phyloP scores from a whole-genome alignment of 2,329 filamentous ascomycete species.

The Hortaea sp. region DNA sequence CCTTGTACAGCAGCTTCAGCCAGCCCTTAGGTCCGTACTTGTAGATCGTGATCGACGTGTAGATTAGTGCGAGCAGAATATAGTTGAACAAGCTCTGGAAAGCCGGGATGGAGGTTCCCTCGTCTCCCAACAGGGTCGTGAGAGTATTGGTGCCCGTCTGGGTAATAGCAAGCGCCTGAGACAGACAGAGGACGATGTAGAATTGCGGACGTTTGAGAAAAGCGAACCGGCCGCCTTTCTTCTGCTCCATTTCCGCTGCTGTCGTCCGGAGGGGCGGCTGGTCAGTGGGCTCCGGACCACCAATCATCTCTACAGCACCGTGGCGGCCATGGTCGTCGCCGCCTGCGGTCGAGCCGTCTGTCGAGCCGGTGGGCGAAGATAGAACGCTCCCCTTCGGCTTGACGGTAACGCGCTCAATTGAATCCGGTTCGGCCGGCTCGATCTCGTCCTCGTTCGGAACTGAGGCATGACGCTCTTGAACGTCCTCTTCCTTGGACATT shows the following conservation, averaged over 20 bases:
- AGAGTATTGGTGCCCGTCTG: conserved; percentile 92
- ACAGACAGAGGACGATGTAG: conserved; percentile 66
- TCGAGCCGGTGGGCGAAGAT: conserved; percentile 9
- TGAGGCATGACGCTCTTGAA: conserved; percentile 6
- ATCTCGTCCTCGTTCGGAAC: conserved; percentile 7
- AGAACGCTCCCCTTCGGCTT: conserved; percentile 19
- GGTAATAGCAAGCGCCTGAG: conserved; percentile 75
- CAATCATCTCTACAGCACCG: conserved; percentile 28
- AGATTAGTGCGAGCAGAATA: conserved; percentile 69
- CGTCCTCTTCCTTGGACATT: conserved; percentile 8
- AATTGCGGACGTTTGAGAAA: conserved; percentile 82
- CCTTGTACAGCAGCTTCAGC: conserved; percentile 49
- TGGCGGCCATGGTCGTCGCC: conserved; percentile 14
- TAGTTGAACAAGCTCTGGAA: conserved; percentile 98
- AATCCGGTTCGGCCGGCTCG: background rate
- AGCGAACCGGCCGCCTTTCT: conserved; percentile 43
- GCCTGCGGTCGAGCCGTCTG: conserved; percentile 11
- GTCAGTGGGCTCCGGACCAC: conserved; percentile 12
- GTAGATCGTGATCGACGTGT: conserved; percentile 69
- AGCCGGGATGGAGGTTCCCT: conserved; percentile 73
- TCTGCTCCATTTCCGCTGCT: conserved; percentile 28
- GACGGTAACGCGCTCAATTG: conserved; percentile 22
- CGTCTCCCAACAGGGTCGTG: conserved; percentile 58
- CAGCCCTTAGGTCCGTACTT: conserved; percentile 67
- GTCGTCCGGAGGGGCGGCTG: conserved; percentile 26